Evolutionary conservation across 768 basidiomycete species (phyloP), one percentile per base, ranked within the genome.

Genomic region (Mycena belliarum): DNA sequence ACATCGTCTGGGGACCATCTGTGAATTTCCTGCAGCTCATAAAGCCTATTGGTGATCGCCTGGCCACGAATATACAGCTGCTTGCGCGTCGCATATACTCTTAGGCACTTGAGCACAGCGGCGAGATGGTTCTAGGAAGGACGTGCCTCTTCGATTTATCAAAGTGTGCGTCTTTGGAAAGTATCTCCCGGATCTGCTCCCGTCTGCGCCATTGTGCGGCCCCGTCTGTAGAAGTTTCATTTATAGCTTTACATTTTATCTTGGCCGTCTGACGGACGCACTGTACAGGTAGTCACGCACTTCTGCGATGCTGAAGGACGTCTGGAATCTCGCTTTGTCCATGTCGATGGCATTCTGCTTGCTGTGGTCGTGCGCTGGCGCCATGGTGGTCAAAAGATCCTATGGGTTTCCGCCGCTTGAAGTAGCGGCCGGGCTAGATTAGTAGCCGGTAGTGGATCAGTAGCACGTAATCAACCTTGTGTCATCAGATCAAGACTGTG

Each of bases 61-160:
- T 88, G 71, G 0, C 79, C 86, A 4, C 81, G 80, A 20, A 79
- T 73, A 62, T 86, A 86, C 12, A 76, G 73, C 50, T 90, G 84
- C 0, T 78, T 76, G 52, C 87, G 79, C 15, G 78, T 77, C 67
- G 86, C 73, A 65, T 84, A 88, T 4, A 81, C 75, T 52, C 52
- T 15, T 29, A 12, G 10, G 20, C 21, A 16, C 9, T 16, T 28
- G 26, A 45, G 26, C 44, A 45, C 26, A 26, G 24, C 25, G 12
- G 4, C 18, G 28, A 29, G 26, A n/a, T 15, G 26, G 2, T 2
- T 4, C 18, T n/a, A n/a, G n/a, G 5, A 16, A 14, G 10, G 9
- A 29, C 35, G 51, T 53, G 86, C 87, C 80, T 80, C 28, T 72
- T 65, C 0, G 79, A 73, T 66, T 87, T 88, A 67, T 86, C 80